Conservation (phyloP, 2,329 filamentous ascomycete species). For the Colletotrichum coccodes region DNA sequence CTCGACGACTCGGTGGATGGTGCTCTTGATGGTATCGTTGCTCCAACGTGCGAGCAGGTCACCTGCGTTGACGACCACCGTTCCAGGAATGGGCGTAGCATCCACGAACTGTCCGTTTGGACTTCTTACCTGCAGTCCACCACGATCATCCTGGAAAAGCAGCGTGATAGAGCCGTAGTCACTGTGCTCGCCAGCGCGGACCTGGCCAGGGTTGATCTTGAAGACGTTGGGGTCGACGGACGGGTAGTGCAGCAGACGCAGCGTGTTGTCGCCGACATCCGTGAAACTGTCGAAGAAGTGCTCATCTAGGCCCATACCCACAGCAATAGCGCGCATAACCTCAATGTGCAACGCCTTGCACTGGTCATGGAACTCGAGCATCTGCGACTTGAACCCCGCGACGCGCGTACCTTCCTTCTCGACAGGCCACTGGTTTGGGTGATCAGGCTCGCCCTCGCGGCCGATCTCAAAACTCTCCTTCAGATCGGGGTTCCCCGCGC, state of each 20-base stretch:
- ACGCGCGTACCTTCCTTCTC: slow-evolving; percentile 60
- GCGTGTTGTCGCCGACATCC: slow-evolving; percentile 74
- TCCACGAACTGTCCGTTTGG: slow-evolving; percentile 84
- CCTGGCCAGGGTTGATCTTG: slow-evolving; percentile 72
- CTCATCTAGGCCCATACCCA: slow-evolving; percentile 80
- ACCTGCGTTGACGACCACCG: slow-evolving; percentile 89
- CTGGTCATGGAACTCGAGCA: slow-evolving; percentile 78
- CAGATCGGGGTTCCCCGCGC: slow-evolving; percentile 69
- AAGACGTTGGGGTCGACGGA: slow-evolving; percentile 74
- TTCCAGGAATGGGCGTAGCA: slow-evolving; percentile 82
- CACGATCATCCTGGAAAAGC: slow-evolving; percentile 68
- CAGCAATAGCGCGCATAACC: slow-evolving; percentile 85
- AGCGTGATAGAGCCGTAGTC: slow-evolving; percentile 71
- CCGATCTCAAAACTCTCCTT: slow-evolving; percentile 76
- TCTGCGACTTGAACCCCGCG: slow-evolving; percentile 73
- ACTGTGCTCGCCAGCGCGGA: slow-evolving; percentile 82
- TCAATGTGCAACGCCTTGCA: slow-evolving; percentile 81
- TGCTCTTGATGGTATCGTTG: slow-evolving; percentile 91
- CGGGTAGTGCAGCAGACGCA: slow-evolving; percentile 83
- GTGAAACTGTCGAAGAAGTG: slow-evolving; percentile 82
- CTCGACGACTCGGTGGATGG: slow-evolving; percentile 89
- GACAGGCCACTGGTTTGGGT: slow-evolving; percentile 82
- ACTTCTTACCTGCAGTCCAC: slow-evolving; percentile 69
- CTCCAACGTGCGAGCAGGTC: slow-evolving; percentile 89
- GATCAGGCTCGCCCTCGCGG: slow-evolving; percentile 64